Conservation (phyloP, 805 yeast genomes). For the Wickerhamiella alocasiicola region DNA sequence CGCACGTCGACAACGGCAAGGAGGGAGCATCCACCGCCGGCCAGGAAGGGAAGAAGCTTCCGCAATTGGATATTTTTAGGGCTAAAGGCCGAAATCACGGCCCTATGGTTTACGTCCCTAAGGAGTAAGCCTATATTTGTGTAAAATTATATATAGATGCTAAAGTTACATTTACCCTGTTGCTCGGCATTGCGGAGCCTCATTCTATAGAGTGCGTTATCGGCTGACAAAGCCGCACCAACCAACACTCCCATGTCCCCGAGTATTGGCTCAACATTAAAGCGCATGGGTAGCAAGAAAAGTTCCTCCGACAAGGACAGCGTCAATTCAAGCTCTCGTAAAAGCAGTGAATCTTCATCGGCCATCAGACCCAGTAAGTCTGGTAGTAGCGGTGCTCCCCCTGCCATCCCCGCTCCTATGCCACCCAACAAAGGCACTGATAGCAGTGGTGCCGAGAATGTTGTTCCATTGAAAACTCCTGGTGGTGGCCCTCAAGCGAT, state of each 20-base stretch:
- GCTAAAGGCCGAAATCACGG: no score
- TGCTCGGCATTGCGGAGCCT: background rate
- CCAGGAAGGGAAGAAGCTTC: no score
- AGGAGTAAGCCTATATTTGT: no score
- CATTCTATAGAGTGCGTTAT: background rate
- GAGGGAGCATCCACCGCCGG: no score
- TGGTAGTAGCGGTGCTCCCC: background rate
- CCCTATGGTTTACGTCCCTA: no score
- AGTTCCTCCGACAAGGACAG: no score
- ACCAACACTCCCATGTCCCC: slow-evolving; percentile 4
- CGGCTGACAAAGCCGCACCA: slow-evolving; percentile 1
- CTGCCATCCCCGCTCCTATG: background rate
- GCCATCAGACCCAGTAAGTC: background rate
- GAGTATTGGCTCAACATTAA: background rate
- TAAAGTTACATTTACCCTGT: background rate
- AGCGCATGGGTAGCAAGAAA: slow-evolving; percentile 1
- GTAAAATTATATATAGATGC: no score
- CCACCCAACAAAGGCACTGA: background rate
- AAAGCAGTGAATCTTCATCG: no score
- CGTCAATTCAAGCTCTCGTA: no score
- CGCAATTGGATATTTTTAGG: no score
- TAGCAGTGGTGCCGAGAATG: background rate
- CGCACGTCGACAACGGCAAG: no score
- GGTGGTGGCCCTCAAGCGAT: background rate
- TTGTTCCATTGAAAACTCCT: background rate